Conservation (phyloP, 2,329 filamentous ascomycete genomes). For the Microascus cirrosus region DNA sequence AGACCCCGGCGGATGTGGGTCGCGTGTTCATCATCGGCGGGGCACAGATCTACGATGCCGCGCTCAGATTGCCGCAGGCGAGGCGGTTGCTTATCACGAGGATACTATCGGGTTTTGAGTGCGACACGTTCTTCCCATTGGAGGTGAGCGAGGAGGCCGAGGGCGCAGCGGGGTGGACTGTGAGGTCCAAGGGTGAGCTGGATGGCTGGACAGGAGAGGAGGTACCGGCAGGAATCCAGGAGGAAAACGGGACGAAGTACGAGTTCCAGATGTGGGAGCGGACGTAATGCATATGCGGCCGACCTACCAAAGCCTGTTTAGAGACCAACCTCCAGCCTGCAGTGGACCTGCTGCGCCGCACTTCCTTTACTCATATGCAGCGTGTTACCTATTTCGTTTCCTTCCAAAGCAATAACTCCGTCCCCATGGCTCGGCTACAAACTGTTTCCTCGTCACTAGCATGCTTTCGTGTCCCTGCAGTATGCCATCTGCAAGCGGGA, state of each 20-base stretch:
- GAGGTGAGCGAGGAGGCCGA: slow-evolving; percentile 26
- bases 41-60: slow-evolving; percentile 68
- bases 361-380: not conserved
- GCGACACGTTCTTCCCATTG: slow-evolving; percentile 66
- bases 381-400: not conserved
- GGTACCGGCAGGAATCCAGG: slow-evolving; percentile 41
- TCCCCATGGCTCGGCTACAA: not conserved
- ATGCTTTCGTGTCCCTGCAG: not conserved
- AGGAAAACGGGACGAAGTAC: slow-evolving; percentile 55
- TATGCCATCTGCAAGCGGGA: not conserved
- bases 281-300: not conserved
- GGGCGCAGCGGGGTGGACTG: slow-evolving; percentile 39
- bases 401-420: not conserved
- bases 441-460: slow-evolving; percentile 2
- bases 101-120: slow-evolving; percentile 59
- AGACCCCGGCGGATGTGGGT: slow-evolving; percentile 27
- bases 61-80: slow-evolving; percentile 47
- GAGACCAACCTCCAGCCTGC: not conserved
- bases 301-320: not conserved
- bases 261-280: slow-evolving; percentile 66
- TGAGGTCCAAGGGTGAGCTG: slow-evolving; percentile 38
- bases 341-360: not conserved
- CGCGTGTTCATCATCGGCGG: slow-evolving; percentile 84
- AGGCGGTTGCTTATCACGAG: slow-evolving; percentile 59
- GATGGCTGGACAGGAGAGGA: slow-evolving; percentile 56